These are phyloP conservation scores for Leishmania martiniquensis DNA, from an alignment of 208 protist species.

Conservation along the genomic window DNA sequence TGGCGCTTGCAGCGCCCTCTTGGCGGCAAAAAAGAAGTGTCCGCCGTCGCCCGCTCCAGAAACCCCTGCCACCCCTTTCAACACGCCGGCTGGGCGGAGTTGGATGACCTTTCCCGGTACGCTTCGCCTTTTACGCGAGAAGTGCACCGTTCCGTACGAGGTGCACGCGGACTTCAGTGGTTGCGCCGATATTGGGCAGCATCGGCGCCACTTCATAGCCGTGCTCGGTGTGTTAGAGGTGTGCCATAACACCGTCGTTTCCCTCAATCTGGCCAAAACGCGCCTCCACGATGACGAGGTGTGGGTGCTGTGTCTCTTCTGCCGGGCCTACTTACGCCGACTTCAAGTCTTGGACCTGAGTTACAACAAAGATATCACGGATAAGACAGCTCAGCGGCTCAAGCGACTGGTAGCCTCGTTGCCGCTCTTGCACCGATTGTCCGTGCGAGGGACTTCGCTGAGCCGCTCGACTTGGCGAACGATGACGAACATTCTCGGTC, in stretches of 20 bases:
- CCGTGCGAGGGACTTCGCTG: conserved; percentile 24
- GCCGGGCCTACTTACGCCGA: conserved; percentile 42
- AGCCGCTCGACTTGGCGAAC: conserved; percentile 7
- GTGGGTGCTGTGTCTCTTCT: conserved; percentile 39
- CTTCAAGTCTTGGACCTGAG: conserved; percentile 39
- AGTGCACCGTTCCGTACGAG: conserved; percentile 20
- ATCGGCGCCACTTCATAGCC: conserved; percentile 29
- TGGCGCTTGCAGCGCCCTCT: conserved; percentile 7
- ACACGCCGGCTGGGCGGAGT: neutral
- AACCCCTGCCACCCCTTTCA: neutral
- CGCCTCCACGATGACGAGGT: conserved; percentile 29
- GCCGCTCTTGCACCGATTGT: conserved; percentile 25
- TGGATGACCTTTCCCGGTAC: conserved; percentile 28
- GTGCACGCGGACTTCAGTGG: conserved; percentile 18
- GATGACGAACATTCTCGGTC: conserved; percentile 10
- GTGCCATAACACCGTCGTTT: conserved; percentile 17
- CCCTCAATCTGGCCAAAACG: conserved; percentile 26
- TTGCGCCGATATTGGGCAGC: conserved; percentile 21
- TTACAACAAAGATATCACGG: conserved; percentile 29
- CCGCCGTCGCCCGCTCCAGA: conserved; percentile 11
- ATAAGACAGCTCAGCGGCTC: conserved; percentile 19
- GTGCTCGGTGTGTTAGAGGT: conserved; percentile 37
- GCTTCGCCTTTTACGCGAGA: conserved; percentile 15
- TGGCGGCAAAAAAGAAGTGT: conserved; percentile 7
- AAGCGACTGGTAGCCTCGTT: conserved; percentile 25